A percentile compares a stretch with the other conserved stretches of the same genome.
These are phyloP conservation scores for Epipyxis sp. DNA, from an alignment of 108 stramenopile species.

Conservation along the genomic window DNA sequence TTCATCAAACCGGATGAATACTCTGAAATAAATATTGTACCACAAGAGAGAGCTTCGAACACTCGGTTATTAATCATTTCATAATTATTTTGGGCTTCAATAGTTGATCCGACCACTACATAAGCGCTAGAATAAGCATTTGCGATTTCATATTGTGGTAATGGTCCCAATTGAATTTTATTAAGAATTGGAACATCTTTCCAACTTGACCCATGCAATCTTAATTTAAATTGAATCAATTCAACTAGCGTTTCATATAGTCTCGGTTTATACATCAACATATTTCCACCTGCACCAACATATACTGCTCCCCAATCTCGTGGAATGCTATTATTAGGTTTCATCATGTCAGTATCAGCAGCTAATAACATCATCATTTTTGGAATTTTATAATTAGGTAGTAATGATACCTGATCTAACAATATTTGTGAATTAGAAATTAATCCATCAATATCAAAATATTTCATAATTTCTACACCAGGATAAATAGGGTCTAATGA, in stretches of 20 bases:
- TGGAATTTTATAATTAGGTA: slow-evolving; percentile 41
- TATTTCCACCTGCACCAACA: slow-evolving; percentile 44
- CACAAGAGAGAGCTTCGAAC: slow-evolving; percentile 48
- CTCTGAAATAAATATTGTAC: slow-evolving; percentile 45
- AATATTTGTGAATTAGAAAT: slow-evolving; percentile 46
- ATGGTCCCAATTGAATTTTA: slow-evolving; percentile 5
- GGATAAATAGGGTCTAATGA: slow-evolving; percentile 51
- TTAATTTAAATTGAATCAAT: slow-evolving; percentile 39
- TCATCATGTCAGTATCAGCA: slow-evolving; percentile 42
- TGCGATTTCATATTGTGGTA: slow-evolving; percentile 41
- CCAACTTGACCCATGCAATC: slow-evolving; percentile 47
- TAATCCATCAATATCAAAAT: slow-evolving; percentile 52
- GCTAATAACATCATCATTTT: slow-evolving; percentile 36
- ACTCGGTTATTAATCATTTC: slow-evolving; percentile 58
- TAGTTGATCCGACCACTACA: slow-evolving; percentile 47
- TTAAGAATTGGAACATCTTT: not conserved
- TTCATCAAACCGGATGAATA: no score
- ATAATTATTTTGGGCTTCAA: slow-evolving; percentile 45
- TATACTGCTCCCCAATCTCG: slow-evolving; percentile 26
- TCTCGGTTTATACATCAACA: slow-evolving; percentile 37
- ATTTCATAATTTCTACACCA: slow-evolving; percentile 33
- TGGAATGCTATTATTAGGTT: slow-evolving; percentile 26
- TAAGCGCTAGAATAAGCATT: slow-evolving; percentile 40
- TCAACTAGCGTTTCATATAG: slow-evolving; percentile 42
- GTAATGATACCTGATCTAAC: slow-evolving; percentile 14